Base-by-base conservation (phyloP, 352 stramenopile genomes). In the Phytophthora agathidicida region DNA sequence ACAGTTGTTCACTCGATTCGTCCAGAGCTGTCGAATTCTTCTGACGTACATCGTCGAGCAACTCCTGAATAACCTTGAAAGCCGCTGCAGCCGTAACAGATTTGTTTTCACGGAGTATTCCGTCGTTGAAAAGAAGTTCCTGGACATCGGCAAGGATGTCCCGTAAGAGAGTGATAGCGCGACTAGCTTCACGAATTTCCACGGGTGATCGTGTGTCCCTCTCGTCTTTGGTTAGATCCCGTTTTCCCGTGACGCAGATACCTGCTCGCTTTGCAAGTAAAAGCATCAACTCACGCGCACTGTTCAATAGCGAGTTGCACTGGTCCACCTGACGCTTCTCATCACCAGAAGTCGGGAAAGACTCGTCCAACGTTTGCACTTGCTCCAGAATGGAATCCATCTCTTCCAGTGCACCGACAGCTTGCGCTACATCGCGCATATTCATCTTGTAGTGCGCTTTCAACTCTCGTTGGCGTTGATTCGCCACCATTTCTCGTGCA, bases 171-270 rank as follows among this genome's bases (percentile, higher is more conserved):
- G 30, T 31, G 8, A 75, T 47, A 0, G 51, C 55, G 2, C 42
- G 42, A 11, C 32, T 37, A 0, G 67, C 65, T 14, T 60, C 45
- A 6, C 50, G 33, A 23, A 63, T 57, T 60, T 93, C 83, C 1
- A 85, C 19, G 1, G 17, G 22, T 5, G 79, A 86, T 5, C 83
- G 77, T 0, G 55, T 69, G 41, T 93, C 83, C 5, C 37, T 11
- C 4, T 64, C 57, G 41, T 90, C 81, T 32, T 80, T 84, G 0
- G 61, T 43, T 8, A 46, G 35, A 31, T 88, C 64, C 10, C 82
- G 74, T 33, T 93, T 91, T 7, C 83, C 83, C 1, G 67, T 73
- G 30, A 91, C 58, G 23, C 80, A 89, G 24, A 93, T 83, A 7
- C 80, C 81, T 0, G 77, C 69, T 23, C 83, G 83, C 30, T 82